Base-by-base conservation (phyloP, 495 filamentous ascomycete genomes). In the Hypoxylon lenormandii region DNA sequence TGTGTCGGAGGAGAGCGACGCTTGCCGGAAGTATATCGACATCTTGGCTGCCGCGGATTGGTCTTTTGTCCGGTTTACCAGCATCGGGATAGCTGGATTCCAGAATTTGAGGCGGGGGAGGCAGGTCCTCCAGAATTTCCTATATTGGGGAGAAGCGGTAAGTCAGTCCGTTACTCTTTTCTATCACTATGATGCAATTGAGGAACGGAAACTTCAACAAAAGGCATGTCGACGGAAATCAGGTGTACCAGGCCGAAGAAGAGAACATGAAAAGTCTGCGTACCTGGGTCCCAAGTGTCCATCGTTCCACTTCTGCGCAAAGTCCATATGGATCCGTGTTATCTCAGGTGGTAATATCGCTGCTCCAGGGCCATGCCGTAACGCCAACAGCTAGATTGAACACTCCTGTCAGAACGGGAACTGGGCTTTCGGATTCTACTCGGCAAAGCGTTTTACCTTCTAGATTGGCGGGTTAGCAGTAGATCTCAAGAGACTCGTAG, bases 31-130 rank as follows among this genome's bases (percentile, higher is more conserved):
- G 81, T 92, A 92, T 54, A 98, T 81, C 62, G 88, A 90, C 78
- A 98, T 80, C 1, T 79, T 86, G 4, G 94, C 87, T 1, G 85
- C 88, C 37, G 81, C 87, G 49, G 71, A 76, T 51, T 87, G 79
- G 21, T 90, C 80, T 16, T 61, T 43, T 18, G 83, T 88, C 50
- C 92, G 90, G 70, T 86, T 86, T 54, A 98, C 88, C 36, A 90
- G 89, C 88, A 98, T 94, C 13, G 87, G 85, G 13, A 98, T 76
- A 6, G 86, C 81, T 0, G 95, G 95, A 76, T 98, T 98, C 82
- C 95, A 90, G 82, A 89, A 98, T 83, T 98, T 97, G 21, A 98
- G 82, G 66, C 92, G 87, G 1, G 91, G 91, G 30, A 98, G 88
- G 70, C 86, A 90, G 37, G 87, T 79, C 49, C 86, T 88, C 93